Conservation (phyloP, 139 green algal genomes). For the Tetradesmus lagerheimii region DNA sequence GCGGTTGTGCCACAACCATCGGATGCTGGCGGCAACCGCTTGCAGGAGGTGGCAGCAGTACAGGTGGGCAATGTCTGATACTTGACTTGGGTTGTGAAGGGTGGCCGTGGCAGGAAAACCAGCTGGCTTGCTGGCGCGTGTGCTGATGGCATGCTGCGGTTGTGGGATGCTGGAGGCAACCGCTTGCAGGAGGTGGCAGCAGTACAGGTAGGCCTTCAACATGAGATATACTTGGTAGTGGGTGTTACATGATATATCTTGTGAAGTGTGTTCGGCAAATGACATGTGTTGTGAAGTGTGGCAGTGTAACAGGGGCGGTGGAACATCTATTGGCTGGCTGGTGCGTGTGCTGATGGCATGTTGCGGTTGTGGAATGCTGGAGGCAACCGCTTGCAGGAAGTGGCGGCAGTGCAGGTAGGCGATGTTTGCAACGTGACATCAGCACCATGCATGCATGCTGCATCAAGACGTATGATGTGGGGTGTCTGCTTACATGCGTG, state of each 20-base stretch:
- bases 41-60: not conserved
- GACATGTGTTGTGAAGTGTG: too few relatives aligned
- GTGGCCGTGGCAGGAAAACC: not conserved
- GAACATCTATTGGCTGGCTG: constrained; percentile 49
- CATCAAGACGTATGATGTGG: too few relatives aligned
- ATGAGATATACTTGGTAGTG: too few relatives aligned
- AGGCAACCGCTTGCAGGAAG: not conserved
- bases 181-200: not conserved
- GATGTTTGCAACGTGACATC: too few relatives aligned
- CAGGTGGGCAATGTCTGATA: not conserved
- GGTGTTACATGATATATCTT: too few relatives aligned
- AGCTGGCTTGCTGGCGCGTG: constrained; percentile 50
- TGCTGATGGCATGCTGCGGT: constrained; percentile 57
- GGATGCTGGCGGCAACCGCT: too few relatives aligned
- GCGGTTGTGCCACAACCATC: too few relatives aligned
- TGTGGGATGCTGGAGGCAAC: constrained; percentile 54
- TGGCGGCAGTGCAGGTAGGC: not conserved
- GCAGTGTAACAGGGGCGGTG: too few relatives aligned
- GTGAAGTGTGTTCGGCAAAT: too few relatives aligned
- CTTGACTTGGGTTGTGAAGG: too few relatives aligned
- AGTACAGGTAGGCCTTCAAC: constrained; percentile 9
- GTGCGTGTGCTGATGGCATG: constrained; percentile 56
- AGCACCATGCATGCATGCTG: too few relatives aligned
- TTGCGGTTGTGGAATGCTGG: constrained; percentile 62
- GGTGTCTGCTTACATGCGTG: too few relatives aligned